Conservation (phyloP, 2,329 filamentous ascomycete species). For the Cytospora mali region DNA sequence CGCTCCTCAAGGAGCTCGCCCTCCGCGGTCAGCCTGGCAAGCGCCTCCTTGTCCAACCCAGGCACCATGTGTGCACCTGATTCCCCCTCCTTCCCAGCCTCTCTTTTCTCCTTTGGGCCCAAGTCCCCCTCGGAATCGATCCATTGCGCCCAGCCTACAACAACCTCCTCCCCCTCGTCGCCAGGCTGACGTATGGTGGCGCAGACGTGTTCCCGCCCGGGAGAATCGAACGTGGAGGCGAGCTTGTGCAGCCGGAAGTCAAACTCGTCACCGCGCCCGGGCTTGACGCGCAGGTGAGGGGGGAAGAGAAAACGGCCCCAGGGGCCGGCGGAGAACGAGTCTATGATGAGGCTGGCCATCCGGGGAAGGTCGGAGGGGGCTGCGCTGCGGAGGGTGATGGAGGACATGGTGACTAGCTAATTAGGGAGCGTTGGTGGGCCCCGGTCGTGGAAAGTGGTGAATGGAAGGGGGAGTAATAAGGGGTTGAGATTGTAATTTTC, state of each 20-base stretch:
- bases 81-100: not conserved
- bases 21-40: not conserved
- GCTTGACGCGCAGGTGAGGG: not conserved
- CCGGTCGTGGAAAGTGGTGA: not conserved
- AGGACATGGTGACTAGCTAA: not conserved
- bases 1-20: constrained; percentile 7
- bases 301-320: constrained; percentile 21
- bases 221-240: not conserved
- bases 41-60: constrained; percentile 13
- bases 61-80: not conserved
- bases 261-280: constrained; percentile 9
- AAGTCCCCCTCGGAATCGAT: constrained; percentile 1
- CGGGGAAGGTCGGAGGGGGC: constrained; percentile 7
- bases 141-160: constrained; percentile 25
- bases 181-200: not conserved
- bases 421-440: no score
- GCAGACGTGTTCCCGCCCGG: not conserved
- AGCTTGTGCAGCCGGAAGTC: constrained; percentile 16
- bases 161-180: not conserved
- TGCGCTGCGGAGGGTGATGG: constrained; percentile 14
- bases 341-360: constrained; percentile 10
- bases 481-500: no score
- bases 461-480: not conserved
- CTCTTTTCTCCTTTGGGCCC: not conserved
- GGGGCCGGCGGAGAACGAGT: constrained; percentile 11